A percentile compares a stretch with the other conserved stretches of the same genome.
These are phyloP conservation scores for Stramenopiles sp. DNA, from an alignment of 352 stramenopile species.

Conservation along the genomic window DNA sequence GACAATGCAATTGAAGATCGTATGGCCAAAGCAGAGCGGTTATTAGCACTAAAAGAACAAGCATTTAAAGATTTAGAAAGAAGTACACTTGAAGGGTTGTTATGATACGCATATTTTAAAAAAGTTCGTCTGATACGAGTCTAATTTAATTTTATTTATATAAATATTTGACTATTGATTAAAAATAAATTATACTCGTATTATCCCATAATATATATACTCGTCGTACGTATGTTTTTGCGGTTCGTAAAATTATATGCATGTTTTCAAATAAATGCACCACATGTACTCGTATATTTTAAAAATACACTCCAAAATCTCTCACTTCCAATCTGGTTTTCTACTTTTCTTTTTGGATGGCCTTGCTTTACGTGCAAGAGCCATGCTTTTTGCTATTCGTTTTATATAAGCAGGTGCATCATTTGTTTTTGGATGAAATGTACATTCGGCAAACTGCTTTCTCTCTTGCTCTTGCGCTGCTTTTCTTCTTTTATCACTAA, in stretches of 20 bases:
- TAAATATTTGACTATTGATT: no score
- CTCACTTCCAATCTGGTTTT: constrained; percentile 12
- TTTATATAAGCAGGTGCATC: constrained; percentile 51
- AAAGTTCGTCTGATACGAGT: no score
- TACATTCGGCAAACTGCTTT: constrained; percentile 52
- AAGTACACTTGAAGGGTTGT: background rate
- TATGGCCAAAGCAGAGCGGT: background rate
- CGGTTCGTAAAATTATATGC: no score
- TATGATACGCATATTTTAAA: no score
- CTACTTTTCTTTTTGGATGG: constrained; percentile 18
- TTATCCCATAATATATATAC: no score
- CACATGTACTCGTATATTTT: background rate
- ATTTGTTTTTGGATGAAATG: constrained; percentile 53
- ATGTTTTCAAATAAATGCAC: no score
- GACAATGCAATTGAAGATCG: background rate
- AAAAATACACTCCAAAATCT: background rate
- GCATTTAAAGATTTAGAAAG: background rate
- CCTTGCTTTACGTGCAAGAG: constrained; percentile 34
- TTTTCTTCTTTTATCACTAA: constrained; percentile 42
- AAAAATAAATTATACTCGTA: no score
- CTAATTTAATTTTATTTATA: no score
- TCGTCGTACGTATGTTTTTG: no score
- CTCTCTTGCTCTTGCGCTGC: constrained; percentile 50
- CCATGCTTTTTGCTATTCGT: constrained; percentile 46
- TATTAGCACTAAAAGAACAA: background rate